These are phyloP conservation scores for Lizonia empirigonia DNA, from an alignment of 2,329 filamentous ascomycete genomes.

Conservation along the genomic window DNA sequence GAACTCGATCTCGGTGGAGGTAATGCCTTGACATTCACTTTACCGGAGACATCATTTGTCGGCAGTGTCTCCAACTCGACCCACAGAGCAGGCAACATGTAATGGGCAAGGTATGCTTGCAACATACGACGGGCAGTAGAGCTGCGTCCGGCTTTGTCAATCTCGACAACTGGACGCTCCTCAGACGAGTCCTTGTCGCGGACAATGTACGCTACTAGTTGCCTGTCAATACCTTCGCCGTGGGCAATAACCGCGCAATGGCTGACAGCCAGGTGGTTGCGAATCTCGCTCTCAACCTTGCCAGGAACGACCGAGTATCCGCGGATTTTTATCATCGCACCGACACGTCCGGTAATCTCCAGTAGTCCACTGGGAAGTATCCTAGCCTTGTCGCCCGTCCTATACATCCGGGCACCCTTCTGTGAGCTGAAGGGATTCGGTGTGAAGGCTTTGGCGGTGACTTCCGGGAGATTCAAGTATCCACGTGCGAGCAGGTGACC, in stretches of 20 bases:
- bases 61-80: slow-evolving; percentile 73
- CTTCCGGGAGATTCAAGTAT: slow-evolving; percentile 80
- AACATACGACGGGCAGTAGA: slow-evolving; percentile 70
- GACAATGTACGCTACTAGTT: slow-evolving; percentile 78
- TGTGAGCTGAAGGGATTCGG: slow-evolving; percentile 66
- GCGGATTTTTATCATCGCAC: slow-evolving; percentile 80
- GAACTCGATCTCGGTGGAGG: slow-evolving; percentile 64
- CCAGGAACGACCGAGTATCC: slow-evolving; percentile 79
- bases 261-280: slow-evolving; percentile 70
- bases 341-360: slow-evolving; percentile 77
- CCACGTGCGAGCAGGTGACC: slow-evolving; percentile 72
- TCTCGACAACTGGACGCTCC: slow-evolving; percentile 65
- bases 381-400: slow-evolving; percentile 73
- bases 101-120: slow-evolving; percentile 72
- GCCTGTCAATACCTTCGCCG: slow-evolving; percentile 75
- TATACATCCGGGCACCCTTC: slow-evolving; percentile 71
- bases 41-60: slow-evolving; percentile 79
- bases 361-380: slow-evolving; percentile 70
- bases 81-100: slow-evolving; percentile 84
- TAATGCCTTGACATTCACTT: slow-evolving; percentile 74
- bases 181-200: slow-evolving; percentile 64
- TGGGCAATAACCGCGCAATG: slow-evolving; percentile 75
- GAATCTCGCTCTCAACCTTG: slow-evolving; percentile 75
- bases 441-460: slow-evolving; percentile 73
- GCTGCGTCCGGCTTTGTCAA: slow-evolving; percentile 74